A percentile compares a stretch with the other conserved stretches of the same genome.
These are phyloP conservation scores for Claviceps purpurea DNA, from an alignment of 2,329 filamentous ascomycete genomes.

Conservation along the genomic window DNA sequence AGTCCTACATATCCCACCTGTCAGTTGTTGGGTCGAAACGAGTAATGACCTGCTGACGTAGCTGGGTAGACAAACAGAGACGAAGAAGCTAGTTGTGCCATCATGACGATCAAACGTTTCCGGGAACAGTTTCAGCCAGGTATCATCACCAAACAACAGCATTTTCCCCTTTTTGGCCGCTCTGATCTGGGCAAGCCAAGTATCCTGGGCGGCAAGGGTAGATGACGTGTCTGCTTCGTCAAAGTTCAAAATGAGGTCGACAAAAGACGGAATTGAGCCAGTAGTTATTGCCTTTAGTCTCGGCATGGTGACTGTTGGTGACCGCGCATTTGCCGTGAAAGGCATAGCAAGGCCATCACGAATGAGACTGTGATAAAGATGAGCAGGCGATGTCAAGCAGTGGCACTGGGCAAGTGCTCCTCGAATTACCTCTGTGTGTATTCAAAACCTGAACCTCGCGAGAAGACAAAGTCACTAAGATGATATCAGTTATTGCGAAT, in stretches of 20 bases:
- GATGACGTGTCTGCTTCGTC: conserved; percentile 88
- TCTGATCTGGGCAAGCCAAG: conserved; percentile 89
- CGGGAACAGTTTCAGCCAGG: conserved; percentile 94
- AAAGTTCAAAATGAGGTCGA: conserved; percentile 93
- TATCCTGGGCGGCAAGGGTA: conserved; percentile 77
- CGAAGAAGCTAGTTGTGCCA: conserved; percentile 95
- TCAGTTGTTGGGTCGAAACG: background rate
- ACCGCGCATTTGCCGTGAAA: conserved; percentile 91
- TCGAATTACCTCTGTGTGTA: conserved; percentile 69
- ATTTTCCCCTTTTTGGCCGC: conserved; percentile 58
- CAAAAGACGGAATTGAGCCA: conserved; percentile 93
- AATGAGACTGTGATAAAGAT: conserved; percentile 52
- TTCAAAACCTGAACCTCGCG: conserved; percentile 62
- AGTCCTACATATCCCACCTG: conserved; percentile 48
- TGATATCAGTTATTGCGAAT: background rate
- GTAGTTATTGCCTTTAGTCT: conserved; percentile 95
- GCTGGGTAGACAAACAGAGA: conserved; percentile 57
- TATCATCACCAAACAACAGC: conserved; percentile 95
- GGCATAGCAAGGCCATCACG: conserved; percentile 71
- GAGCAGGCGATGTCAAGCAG: background rate
- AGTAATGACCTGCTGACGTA: background rate
- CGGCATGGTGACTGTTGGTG: conserved; percentile 96
- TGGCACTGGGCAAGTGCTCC: background rate
- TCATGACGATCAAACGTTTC: conserved; percentile 75
- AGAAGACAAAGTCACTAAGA: conserved; percentile 81